phyloP scores from a whole-genome alignment of 208 protist genomes.

The Leishmania mexicana region DNA sequence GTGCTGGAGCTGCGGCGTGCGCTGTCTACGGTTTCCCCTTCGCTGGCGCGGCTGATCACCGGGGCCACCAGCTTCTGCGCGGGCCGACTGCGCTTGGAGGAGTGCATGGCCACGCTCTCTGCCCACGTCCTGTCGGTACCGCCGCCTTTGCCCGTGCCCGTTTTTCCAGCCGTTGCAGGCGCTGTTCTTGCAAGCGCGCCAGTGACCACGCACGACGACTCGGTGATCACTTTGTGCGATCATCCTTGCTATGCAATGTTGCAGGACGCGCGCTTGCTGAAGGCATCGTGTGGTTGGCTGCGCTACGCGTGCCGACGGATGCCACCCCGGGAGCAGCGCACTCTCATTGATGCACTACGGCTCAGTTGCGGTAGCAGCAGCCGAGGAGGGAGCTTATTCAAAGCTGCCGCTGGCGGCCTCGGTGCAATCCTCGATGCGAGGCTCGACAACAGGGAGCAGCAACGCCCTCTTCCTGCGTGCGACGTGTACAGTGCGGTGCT shows the following conservation, averaged over 20 bases:
- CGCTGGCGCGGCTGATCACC: constrained; percentile 25
- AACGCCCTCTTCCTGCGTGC: not conserved
- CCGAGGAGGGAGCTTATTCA: not conserved
- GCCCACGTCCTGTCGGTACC: constrained; percentile 20
- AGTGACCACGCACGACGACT: not conserved
- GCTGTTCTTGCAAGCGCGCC: not conserved
- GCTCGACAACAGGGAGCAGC: not conserved
- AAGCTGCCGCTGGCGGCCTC: not conserved
- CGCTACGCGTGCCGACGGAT: constrained; percentile 32
- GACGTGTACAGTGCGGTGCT: constrained; percentile 14
- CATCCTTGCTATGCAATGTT: constrained; percentile 12
- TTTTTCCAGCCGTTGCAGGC: not conserved
- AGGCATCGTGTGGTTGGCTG: constrained; percentile 30
- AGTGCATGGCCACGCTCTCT: constrained; percentile 21
- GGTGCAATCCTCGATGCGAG: not conserved
- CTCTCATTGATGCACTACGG: constrained; percentile 12
- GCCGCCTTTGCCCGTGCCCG: constrained; percentile 1
- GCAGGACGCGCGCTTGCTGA: constrained; percentile 5
- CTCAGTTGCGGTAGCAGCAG: not conserved
- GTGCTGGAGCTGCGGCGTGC: constrained; percentile 20
- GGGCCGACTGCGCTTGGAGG: constrained; percentile 18
- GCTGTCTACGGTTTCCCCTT: constrained; percentile 7
- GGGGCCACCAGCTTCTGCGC: constrained; percentile 16
- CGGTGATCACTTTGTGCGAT: not conserved
- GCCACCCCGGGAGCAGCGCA: constrained; percentile 6